These are phyloP conservation scores for Dothideomycetes sp. DNA, from an alignment of 2,329 filamentous ascomycete genomes.

Conservation along the genomic window DNA sequence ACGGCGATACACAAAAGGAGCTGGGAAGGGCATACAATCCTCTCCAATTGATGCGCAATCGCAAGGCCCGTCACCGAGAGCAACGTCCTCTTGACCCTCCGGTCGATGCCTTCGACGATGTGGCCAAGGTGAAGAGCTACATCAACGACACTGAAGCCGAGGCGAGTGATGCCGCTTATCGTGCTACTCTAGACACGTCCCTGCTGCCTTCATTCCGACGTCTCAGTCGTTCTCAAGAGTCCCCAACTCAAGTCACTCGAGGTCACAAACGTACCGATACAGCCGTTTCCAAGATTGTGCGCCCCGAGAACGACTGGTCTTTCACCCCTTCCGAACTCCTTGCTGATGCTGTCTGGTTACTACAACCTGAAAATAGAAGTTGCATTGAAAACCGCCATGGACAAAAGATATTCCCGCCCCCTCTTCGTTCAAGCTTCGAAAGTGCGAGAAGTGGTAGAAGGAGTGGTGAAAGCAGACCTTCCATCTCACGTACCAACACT, in stretches of 20 bases:
- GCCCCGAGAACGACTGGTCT: slow-evolving; percentile 76
- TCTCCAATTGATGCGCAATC: slow-evolving; percentile 83
- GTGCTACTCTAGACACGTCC: slow-evolving; percentile 26
- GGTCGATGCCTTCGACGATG: slow-evolving; percentile 66
- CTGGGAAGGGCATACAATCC: slow-evolving; percentile 77
- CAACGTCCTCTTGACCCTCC: slow-evolving; percentile 65
- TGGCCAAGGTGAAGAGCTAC: slow-evolving; percentile 64
- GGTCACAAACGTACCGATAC: slow-evolving; percentile 31
- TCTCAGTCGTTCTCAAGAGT: slow-evolving; percentile 17
- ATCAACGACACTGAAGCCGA: slow-evolving; percentile 56
- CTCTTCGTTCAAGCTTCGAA: slow-evolving; percentile 18
- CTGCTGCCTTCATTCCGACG: slow-evolving; percentile 20
- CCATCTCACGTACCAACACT: slow-evolving; percentile 6
- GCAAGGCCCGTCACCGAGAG: slow-evolving; percentile 73
- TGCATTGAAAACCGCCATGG: slow-evolving; percentile 74
- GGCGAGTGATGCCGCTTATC: slow-evolving; percentile 30
- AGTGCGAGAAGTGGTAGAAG: slow-evolving; percentile 1
- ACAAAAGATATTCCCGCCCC: slow-evolving; percentile 55
- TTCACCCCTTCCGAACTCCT: slow-evolving; percentile 76
- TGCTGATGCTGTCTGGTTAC: slow-evolving; percentile 84
- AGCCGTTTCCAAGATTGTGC: slow-evolving; percentile 50
- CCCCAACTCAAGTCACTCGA: slow-evolving; percentile 14
- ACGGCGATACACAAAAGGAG: slow-evolving; percentile 29
- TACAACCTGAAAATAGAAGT: slow-evolving; percentile 69
- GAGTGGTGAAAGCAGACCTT: slow-evolving; percentile 3